Percentiles rank a stretch among this genome's conserved stretches.
Evolutionary conservation across 139 green algal species (phyloP).

Genomic region (Micractinium sp.): DNA sequence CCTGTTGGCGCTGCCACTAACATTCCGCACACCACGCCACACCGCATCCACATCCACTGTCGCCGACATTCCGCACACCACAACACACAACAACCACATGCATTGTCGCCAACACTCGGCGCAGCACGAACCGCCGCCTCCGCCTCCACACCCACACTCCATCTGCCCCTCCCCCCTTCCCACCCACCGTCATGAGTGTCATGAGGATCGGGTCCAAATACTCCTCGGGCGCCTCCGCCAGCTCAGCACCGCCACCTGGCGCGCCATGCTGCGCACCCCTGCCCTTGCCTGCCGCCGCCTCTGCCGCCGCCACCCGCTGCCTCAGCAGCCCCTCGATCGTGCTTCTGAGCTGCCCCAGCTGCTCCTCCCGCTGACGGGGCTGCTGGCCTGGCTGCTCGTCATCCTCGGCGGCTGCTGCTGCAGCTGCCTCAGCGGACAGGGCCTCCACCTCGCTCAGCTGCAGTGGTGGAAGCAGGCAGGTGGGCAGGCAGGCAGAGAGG

Average conservation of each 20-base stretch:
- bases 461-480: too few species aligned
- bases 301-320: neutral
- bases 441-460: constrained; percentile 12
- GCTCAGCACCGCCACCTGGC: neutral
- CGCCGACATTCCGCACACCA: too few species aligned
- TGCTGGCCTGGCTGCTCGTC: neutral
- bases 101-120: neutral
- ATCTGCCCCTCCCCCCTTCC: neutral
- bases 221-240: constrained; percentile 53
- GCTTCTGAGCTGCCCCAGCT: neutral
- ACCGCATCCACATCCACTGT: too few species aligned
- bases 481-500: neutral
- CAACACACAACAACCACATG: too few species aligned
- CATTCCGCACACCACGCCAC: too few species aligned
- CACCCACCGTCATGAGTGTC: constrained; percentile 43
- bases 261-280: neutral
- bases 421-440: neutral
- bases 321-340: neutral
- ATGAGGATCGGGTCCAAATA: constrained; percentile 61
- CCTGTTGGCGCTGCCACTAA: too few species aligned
- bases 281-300: neutral
- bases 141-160: neutral
- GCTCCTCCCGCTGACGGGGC: neutral
- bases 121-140: neutral
- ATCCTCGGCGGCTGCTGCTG: neutral